Evolutionary conservation across 1,139 yeast species (phyloP).

Genomic region (Geotrichum histeridarum): DNA sequence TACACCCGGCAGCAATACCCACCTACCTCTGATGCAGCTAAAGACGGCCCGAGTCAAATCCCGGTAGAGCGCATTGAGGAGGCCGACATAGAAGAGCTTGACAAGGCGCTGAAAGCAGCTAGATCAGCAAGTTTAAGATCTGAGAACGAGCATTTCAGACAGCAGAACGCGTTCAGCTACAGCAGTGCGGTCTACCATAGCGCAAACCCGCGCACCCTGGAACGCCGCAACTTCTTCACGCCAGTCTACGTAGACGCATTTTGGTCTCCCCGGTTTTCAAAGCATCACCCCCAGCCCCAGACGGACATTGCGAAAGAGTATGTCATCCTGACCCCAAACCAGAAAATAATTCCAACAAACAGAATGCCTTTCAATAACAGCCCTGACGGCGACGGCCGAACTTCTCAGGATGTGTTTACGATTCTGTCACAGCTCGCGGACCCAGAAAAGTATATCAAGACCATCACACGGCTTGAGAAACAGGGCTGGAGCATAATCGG

Average conservation of each 20-base stretch:
- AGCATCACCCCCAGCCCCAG: background rate
- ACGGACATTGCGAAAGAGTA: slow-evolving; percentile 37
- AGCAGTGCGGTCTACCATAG: slow-evolving; percentile 36
- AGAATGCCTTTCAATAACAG: slow-evolving; percentile 42
- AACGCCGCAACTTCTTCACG: slow-evolving; percentile 48
- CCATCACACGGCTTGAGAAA: slow-evolving; percentile 39
- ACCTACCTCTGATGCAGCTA: no score
- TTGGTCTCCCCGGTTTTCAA: slow-evolving; percentile 10
- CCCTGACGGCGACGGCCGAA: slow-evolving; percentile 27
- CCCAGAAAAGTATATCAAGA: slow-evolving; percentile 35
- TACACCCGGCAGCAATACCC: background rate
- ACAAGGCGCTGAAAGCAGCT: slow-evolving; percentile 45
- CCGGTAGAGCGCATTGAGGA: slow-evolving; percentile 10
- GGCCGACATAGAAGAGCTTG: slow-evolving; percentile 27
- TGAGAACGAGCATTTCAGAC: slow-evolving; percentile 47
- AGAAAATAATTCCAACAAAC: slow-evolving; percentile 39
- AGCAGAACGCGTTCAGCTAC: slow-evolving; percentile 53
- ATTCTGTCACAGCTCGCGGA: slow-evolving; percentile 42
- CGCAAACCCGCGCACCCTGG: slow-evolving; percentile 42
- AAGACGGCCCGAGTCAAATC: no score
- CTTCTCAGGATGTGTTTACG: slow-evolving; percentile 44
- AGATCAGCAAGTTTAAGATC: slow-evolving; percentile 40
- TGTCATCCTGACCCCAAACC: slow-evolving; percentile 45
- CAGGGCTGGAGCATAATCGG: slow-evolving; percentile 48
- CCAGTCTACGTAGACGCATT: slow-evolving; percentile 35